Percentiles rank a stretch among this genome's conserved stretches.
phyloP scores from a whole-genome alignment of 176 grass and related monocot genomes.

The Stipa capillata region DNA sequence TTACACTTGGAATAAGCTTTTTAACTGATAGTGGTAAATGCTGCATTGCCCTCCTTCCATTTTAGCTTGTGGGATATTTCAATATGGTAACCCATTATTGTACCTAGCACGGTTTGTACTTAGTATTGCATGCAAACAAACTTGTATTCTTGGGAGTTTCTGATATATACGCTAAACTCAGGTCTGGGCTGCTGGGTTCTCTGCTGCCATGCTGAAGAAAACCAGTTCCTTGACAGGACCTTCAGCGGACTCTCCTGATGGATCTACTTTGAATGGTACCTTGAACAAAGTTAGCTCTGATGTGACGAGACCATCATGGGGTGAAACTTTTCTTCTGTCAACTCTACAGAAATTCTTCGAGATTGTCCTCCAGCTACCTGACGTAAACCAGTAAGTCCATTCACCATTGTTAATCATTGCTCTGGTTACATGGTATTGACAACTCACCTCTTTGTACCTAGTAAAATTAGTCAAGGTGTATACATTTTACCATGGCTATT shows the following conservation, averaged over 20 bases:
- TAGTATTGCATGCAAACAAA: neutral
- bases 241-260: slow-evolving; percentile 33
- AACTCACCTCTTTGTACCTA: neutral
- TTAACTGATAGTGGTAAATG: neutral
- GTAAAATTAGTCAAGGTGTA: neutral
- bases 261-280: slow-evolving; percentile 29
- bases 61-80: neutral
- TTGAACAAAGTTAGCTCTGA: slow-evolving; percentile 34
- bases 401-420: neutral
- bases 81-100: neutral
- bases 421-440: neutral
- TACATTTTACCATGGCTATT: neutral
- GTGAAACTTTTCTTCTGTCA: slow-evolving; percentile 66
- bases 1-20: neutral
- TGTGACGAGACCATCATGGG: slow-evolving; percentile 29
- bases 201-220: slow-evolving; percentile 80
- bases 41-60: neutral
- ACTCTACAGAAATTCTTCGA: slow-evolving; percentile 67
- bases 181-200: slow-evolving; percentile 98
- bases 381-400: slow-evolving; percentile 69
- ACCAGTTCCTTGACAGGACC: slow-evolving; percentile 39
- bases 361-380: slow-evolving; percentile 52
- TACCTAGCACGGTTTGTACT: neutral
- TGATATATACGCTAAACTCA: slow-evolving; percentile 34
- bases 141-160: slow-evolving; percentile 19